These are phyloP conservation scores for Aspergillus sp. DNA, from an alignment of 2,329 filamentous ascomycete genomes.

Conservation along the genomic window DNA sequence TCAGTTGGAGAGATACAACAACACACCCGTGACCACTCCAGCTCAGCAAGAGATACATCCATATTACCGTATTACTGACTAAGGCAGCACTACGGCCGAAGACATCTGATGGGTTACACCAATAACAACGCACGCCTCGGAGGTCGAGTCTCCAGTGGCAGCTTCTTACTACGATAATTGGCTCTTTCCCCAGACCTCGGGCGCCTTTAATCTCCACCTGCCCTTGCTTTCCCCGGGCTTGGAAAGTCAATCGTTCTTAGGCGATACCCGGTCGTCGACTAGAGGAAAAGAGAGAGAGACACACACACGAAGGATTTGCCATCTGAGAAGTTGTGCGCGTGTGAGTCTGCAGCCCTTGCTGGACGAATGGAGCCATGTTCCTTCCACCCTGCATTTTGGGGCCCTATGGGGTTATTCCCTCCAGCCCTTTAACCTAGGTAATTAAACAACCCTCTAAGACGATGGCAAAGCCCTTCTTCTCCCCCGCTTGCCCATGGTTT, in stretches of 20 bases:
- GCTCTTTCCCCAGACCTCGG: constrained; percentile 4
- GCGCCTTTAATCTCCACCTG: neutral
- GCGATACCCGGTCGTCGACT: neutral
- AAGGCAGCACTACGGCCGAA: no score
- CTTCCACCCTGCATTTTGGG: constrained; percentile 1
- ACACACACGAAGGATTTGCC: neutral
- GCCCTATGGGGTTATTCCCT: neutral
- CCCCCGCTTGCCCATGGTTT: neutral
- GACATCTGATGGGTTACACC: neutral
- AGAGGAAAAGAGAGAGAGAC: neutral
- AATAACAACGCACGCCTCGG: neutral
- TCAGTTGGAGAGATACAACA: no score
- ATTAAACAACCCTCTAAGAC: neutral
- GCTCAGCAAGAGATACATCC: no score
- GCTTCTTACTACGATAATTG: neutral
- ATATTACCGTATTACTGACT: neutral
- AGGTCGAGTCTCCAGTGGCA: neutral
- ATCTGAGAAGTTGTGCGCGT: neutral
- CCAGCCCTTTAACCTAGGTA: neutral
- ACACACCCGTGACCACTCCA: no score
- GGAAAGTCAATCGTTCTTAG: constrained; percentile 8
- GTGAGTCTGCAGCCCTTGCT: neutral
- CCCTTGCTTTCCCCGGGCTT: constrained; percentile 7
- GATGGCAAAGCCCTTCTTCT: neutral
- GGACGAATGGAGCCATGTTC: constrained; percentile 4